phyloP scores from a whole-genome alignment of 805 yeast genomes.

The Candida ulmi region DNA sequence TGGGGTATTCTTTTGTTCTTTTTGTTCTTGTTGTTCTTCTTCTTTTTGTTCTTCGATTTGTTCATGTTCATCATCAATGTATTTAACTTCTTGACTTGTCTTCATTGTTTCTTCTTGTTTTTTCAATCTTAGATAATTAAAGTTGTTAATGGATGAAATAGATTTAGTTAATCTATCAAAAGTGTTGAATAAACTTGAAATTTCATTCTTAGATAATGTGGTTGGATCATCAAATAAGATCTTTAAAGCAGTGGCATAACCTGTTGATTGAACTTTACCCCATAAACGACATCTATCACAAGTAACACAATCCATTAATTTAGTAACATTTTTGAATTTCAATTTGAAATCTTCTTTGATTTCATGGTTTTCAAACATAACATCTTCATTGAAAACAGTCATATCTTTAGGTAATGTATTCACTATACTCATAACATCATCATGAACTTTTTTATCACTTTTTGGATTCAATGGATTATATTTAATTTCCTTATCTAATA shows the following conservation, averaged over 20 bases:
- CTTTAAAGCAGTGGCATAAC: conserved; percentile 95
- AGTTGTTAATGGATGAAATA: conserved; percentile 65
- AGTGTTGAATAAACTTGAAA: conserved; percentile 87
- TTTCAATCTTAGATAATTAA: conserved; percentile 46
- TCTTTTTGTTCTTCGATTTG: too few species aligned
- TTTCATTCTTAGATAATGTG: conserved; percentile 67
- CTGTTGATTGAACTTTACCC: conserved; percentile 97
- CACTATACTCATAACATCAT: conserved; percentile 29
- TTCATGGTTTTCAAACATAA: conserved; percentile 42
- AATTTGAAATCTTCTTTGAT: conserved; percentile 82
- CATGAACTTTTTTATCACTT: conserved; percentile 40
- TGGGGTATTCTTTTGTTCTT: neutral
- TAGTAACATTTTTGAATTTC: conserved; percentile 84
- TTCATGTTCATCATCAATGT: conserved; percentile 6
- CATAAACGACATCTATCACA: conserved; percentile 97
- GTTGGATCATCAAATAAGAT: conserved; percentile 67
- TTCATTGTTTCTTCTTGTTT: conserved; percentile 9
- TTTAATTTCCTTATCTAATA: conserved; percentile 39
- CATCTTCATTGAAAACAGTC: conserved; percentile 44
- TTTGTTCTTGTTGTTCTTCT: too few species aligned
- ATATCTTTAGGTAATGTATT: conserved; percentile 19
- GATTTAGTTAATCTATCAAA: conserved; percentile 89
- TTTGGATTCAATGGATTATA: conserved; percentile 38
- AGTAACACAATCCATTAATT: conserved; percentile 97
- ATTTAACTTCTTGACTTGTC: conserved; percentile 5